Percentiles rank a stretch among this genome's conserved stretches.
phyloP scores from a whole-genome alignment of 2,329 filamentous ascomycete genomes.

The Fusarium sterilihyphosum region DNA sequence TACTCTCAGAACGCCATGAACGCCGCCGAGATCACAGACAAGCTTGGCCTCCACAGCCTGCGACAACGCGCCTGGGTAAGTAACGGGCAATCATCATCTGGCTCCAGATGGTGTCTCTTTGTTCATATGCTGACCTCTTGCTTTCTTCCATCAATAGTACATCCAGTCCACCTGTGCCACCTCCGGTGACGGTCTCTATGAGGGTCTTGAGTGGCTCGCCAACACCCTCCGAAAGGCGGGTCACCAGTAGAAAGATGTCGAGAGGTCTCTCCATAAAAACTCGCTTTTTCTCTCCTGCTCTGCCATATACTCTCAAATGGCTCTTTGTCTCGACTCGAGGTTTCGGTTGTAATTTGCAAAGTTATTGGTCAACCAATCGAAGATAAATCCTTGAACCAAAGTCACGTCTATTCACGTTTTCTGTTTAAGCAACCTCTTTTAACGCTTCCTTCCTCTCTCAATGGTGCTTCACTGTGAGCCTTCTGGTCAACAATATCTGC shows the following conservation, averaged over 20 bases:
- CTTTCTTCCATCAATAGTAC: slow-evolving; percentile 69
- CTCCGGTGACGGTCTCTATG: slow-evolving; percentile 98
- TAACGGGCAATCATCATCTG: slow-evolving; percentile 38
- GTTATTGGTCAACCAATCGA: slow-evolving; percentile 66
- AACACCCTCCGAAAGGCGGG: slow-evolving; percentile 82
- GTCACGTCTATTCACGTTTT: slow-evolving; percentile 44
- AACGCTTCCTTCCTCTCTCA: slow-evolving; percentile 39
- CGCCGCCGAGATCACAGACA: slow-evolving; percentile 99
- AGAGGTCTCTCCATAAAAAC: slow-evolving; percentile 48
- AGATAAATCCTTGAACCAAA: slow-evolving; percentile 57
- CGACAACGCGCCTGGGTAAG: slow-evolving; percentile 99
- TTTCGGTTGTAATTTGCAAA: slow-evolving; percentile 69
- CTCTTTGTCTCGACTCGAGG: slow-evolving; percentile 56
- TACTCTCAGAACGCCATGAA: slow-evolving; percentile 92
- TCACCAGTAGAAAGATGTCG: slow-evolving; percentile 63
- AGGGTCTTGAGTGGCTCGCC: slow-evolving; percentile 95
- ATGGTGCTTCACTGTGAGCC: slow-evolving; percentile 47
- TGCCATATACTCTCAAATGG: slow-evolving; percentile 55
- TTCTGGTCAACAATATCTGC: slow-evolving; percentile 37
- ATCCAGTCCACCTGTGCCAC: slow-evolving; percentile 99
- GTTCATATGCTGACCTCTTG: slow-evolving; percentile 34
- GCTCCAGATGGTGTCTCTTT: neutral
- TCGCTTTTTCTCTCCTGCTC: slow-evolving; percentile 50
- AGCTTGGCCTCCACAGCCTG: slow-evolving; percentile 99
- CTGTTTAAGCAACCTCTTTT: slow-evolving; percentile 41